phyloP scores from a whole-genome alignment of 2,329 filamentous ascomycete genomes.

The Calonectria hongkongensis region DNA sequence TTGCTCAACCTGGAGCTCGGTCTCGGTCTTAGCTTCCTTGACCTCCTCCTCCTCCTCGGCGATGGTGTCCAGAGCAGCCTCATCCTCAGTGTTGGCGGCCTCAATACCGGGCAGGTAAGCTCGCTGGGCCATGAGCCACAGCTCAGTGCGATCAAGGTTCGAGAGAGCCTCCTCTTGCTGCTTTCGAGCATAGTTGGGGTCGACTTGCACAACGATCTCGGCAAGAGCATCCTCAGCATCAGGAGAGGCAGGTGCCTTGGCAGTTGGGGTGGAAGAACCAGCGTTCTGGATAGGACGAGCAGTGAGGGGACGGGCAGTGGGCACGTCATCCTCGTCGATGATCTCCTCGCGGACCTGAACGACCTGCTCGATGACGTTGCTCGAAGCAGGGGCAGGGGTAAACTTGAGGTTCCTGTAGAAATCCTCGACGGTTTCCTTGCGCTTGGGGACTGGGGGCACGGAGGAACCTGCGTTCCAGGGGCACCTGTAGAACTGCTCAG shows the following conservation, averaged over 20 bases:
- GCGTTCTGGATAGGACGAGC: conserved; percentile 70
- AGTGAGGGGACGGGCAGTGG: conserved; percentile 75
- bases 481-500: conserved; percentile 91
- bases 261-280: conserved; percentile 56
- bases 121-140: conserved; percentile 90
- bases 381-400: conserved; percentile 62
- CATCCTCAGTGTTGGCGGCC: conserved; percentile 62
- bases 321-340: conserved; percentile 74
- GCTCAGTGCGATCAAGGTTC: conserved; percentile 89
- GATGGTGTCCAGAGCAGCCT: conserved; percentile 61
- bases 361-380: conserved; percentile 76
- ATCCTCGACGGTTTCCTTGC: conserved; percentile 62
- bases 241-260: conserved; percentile 63
- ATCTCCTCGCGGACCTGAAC: conserved; percentile 73
- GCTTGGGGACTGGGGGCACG: conserved; percentile 60
- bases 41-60: conserved; percentile 57
- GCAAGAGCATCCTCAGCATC: conserved; percentile 75
- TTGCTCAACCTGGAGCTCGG: conserved; percentile 53
- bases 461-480: conserved; percentile 79
- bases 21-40: conserved; percentile 54
- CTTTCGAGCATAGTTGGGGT: conserved; percentile 83
- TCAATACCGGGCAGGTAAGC: conserved; percentile 83
- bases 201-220: conserved; percentile 82
- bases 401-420: conserved; percentile 63
- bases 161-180: conserved; percentile 81